Evolutionary conservation across 202 grass and related monocot genomes (phyloP).

Genomic region (Thinopyrum obtusiflorum): DNA sequence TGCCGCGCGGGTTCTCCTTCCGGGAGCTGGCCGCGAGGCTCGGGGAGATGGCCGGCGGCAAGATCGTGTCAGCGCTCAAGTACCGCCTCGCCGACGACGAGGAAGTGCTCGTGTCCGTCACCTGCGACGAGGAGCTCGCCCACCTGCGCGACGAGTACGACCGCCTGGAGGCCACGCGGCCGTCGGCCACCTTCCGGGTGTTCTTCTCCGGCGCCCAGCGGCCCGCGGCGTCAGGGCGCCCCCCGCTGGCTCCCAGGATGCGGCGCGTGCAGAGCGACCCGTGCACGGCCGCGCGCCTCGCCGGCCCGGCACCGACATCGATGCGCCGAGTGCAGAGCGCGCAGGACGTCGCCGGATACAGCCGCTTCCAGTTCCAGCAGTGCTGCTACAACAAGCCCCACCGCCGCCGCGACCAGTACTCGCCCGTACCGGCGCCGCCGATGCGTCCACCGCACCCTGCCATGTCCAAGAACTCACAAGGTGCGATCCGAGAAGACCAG

Average conservation of each 20-base stretch:
- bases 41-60: neutral
- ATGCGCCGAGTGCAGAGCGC: constrained; percentile 32
- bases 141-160: constrained; percentile 71
- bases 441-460: neutral
- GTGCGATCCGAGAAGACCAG: neutral
- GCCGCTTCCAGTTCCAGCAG: neutral
- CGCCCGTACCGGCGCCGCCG: neutral
- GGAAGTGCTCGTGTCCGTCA: constrained; percentile 48
- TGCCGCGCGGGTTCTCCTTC: constrained; percentile 54
- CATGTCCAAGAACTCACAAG: neutral
- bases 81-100: constrained; percentile 52
- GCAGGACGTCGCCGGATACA: constrained; percentile 12
- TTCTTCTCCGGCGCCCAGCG: neutral
- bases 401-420: neutral
- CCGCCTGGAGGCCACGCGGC: neutral
- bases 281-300: neutral
- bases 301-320: neutral
- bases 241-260: neutral
- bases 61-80: constrained; percentile 26
- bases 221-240: neutral
- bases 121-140: constrained; percentile 66
- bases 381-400: neutral
- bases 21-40: constrained; percentile 45
- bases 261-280: constrained; percentile 26
- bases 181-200: constrained; percentile 12